A percentile compares a stretch with the other conserved stretches of the same genome.
These are phyloP conservation scores for Pseudogymnoascus sp. DNA, from an alignment of 2,329 filamentous ascomycete species.

Conservation along the genomic window DNA sequence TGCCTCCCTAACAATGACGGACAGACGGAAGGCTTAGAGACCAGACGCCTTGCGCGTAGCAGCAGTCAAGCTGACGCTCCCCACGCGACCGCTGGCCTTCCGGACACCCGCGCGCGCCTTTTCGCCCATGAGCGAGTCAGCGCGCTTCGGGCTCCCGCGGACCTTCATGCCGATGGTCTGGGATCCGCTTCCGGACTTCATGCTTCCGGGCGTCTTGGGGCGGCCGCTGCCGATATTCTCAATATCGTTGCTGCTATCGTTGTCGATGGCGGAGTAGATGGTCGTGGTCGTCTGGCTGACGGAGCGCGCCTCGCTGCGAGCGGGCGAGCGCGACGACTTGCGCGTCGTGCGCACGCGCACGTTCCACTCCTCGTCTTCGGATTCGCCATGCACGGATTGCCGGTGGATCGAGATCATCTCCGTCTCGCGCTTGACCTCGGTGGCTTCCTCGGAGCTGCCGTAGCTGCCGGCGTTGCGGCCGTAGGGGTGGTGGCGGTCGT, in stretches of 20 bases:
- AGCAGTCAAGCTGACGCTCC: constrained; percentile 44
- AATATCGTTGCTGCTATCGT: constrained; percentile 62
- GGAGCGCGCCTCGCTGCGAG: constrained; percentile 58
- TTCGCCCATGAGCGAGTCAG: constrained; percentile 37
- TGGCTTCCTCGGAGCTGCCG: constrained; percentile 43
- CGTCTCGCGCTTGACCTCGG: constrained; percentile 48
- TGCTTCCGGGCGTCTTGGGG: constrained; percentile 49
- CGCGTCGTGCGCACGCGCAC: constrained; percentile 65
- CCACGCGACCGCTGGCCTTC: constrained; percentile 61
- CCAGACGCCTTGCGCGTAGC: constrained; percentile 29
- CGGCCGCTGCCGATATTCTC: constrained; percentile 58
- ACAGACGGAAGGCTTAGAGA: constrained; percentile 19
- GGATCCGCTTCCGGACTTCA: constrained; percentile 46
- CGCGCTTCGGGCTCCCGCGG: constrained; percentile 52
- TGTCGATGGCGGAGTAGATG: constrained; percentile 58
- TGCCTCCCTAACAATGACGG: constrained; percentile 2
- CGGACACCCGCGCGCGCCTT: constrained; percentile 51
- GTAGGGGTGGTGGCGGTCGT: constrained; percentile 64
- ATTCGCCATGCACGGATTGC: constrained; percentile 58
- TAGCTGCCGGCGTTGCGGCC: constrained; percentile 44
- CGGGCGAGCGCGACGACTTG: constrained; percentile 57
- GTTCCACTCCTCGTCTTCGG: constrained; percentile 72
- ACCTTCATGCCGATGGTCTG: constrained; percentile 54
- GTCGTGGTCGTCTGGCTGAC: constrained; percentile 71
- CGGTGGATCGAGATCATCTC: constrained; percentile 58